A percentile compares a stretch with the other conserved stretches of the same genome.
These are phyloP conservation scores for Prunus dulcis DNA, from an alignment of 306 rosid species.

Conservation along the genomic window DNA sequence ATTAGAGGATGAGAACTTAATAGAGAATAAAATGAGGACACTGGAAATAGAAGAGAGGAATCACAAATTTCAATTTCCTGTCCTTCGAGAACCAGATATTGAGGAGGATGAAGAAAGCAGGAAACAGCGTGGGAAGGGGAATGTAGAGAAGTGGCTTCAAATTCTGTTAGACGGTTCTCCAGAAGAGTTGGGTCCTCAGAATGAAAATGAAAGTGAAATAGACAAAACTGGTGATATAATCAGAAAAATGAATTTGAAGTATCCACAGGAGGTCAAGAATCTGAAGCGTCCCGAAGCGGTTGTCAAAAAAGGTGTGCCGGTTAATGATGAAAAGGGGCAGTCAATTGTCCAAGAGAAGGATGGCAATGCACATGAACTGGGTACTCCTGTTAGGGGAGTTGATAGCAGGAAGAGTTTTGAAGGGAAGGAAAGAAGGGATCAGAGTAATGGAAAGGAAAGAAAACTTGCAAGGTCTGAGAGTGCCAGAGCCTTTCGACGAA, in stretches of 20 bases:
- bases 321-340: conserved; percentile 18
- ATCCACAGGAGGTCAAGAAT: conserved; percentile 50
- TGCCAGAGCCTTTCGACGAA: conserved; percentile 60
- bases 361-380: conserved; percentile 26
- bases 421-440: conserved; percentile 44
- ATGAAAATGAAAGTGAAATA: conserved; percentile 30
- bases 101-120: conserved; percentile 87
- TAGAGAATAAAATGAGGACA: conserved; percentile 43
- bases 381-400: conserved; percentile 29
- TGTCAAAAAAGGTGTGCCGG: conserved; percentile 7
- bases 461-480: conserved; percentile 70
- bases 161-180: conserved; percentile 65
- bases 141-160: conserved; percentile 93
- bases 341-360: conserved; percentile 30
- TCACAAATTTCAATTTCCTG: conserved; percentile 32
- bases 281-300: conserved; percentile 34
- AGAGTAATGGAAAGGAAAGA: conserved; percentile 45
- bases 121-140: conserved; percentile 81
- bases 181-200: conserved; percentile 34
- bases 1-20: conserved; percentile 45
- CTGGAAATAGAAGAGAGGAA: conserved; percentile 50
- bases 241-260: conserved; percentile 41
- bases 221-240: conserved; percentile 36
- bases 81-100: conserved; percentile 34
- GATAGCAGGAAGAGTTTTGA: conserved; percentile 36